A percentile compares a stretch with the other conserved stretches of the same genome.
Evolutionary conservation across 2,329 filamentous ascomycete genomes (phyloP).

Genomic region (Scytalidium lignicola): DNA sequence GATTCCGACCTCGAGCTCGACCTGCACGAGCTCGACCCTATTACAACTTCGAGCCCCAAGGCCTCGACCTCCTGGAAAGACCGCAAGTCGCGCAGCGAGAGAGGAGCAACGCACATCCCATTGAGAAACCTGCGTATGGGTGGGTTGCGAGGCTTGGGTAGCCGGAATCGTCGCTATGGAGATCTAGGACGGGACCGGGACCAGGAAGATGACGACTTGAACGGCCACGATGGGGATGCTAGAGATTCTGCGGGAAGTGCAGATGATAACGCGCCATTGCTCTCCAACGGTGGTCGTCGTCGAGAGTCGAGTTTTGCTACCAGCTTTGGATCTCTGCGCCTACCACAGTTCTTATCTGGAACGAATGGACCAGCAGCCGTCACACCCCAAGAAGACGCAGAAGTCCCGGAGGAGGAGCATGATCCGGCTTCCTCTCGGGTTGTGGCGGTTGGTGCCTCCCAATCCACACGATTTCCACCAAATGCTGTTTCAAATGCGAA

Average conservation of each 20-base stretch:
- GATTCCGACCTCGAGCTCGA: conserved; percentile 74
- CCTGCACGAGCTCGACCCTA: conserved; percentile 72
- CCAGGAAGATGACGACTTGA: conserved; percentile 59
- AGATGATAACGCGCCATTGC: conserved; percentile 71
- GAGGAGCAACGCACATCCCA: conserved; percentile 49
- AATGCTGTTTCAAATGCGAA: conserved; percentile 96
- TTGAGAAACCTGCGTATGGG: conserved; percentile 66
- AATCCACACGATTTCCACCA: conserved; percentile 73
- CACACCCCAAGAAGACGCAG: conserved; percentile 23
- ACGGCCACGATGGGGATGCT: conserved; percentile 47
- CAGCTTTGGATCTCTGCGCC: conserved; percentile 48
- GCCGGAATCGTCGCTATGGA: conserved; percentile 48
- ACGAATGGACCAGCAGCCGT: conserved; percentile 11
- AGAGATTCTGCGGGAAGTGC: conserved; percentile 53
- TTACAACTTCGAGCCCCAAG: conserved; percentile 22
- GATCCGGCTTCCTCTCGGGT: conserved; percentile 68
- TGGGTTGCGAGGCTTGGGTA: conserved; percentile 51
- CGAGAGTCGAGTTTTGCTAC: conserved; percentile 32
- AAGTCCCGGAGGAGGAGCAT: conserved; percentile 47
- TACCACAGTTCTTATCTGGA: conserved; percentile 63
- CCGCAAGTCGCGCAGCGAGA: conserved; percentile 22
- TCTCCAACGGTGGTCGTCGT: conserved; percentile 36
- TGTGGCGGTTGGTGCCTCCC: conserved; percentile 69
- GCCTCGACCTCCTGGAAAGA: conserved; percentile 21
- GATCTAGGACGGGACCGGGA: conserved; percentile 53